phyloP scores from a whole-genome alignment of 1,139 yeast species.

The Groenewaldozyma auringiensis region DNA sequence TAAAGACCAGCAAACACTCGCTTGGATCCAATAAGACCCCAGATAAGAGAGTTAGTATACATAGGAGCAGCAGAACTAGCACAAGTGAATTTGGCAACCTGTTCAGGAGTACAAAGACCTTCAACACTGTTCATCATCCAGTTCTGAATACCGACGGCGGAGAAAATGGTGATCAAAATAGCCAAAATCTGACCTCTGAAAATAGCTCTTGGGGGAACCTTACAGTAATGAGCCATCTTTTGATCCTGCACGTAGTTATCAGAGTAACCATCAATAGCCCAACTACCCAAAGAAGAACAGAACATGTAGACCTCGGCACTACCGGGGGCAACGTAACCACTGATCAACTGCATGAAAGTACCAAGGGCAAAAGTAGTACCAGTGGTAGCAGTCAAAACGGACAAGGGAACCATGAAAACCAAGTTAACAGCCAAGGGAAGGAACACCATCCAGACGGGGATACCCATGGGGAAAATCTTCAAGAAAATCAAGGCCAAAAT shows the following conservation, averaged over 20 bases:
- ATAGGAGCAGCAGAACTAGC: slow-evolving; percentile 38
- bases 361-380: slow-evolving; percentile 47
- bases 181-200: slow-evolving; percentile 51
- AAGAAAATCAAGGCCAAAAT: slow-evolving; percentile 42
- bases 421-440: slow-evolving; percentile 48
- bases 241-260: slow-evolving; percentile 49
- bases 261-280: slow-evolving; percentile 54
- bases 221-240: slow-evolving; percentile 49
- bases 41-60: slow-evolving; percentile 46
- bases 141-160: slow-evolving; percentile 45
- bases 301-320: slow-evolving; percentile 52
- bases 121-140: slow-evolving; percentile 43
- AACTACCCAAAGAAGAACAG: slow-evolving; percentile 49
- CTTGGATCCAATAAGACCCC: slow-evolving; percentile 65
- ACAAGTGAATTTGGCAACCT: slow-evolving; percentile 30
- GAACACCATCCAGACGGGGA: slow-evolving; percentile 48
- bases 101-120: slow-evolving; percentile 41
- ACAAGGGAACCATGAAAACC: slow-evolving; percentile 44
- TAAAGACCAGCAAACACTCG: slow-evolving; percentile 44
- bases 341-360: slow-evolving; percentile 46
- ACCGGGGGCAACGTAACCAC: slow-evolving; percentile 57
- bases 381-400: slow-evolving; percentile 45
- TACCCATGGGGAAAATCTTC: slow-evolving; percentile 25
- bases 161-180: slow-evolving; percentile 29
- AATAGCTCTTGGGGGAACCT: slow-evolving; percentile 49